phyloP scores from a whole-genome alignment of 805 yeast genomes.

The Nakazawaea populi region DNA sequence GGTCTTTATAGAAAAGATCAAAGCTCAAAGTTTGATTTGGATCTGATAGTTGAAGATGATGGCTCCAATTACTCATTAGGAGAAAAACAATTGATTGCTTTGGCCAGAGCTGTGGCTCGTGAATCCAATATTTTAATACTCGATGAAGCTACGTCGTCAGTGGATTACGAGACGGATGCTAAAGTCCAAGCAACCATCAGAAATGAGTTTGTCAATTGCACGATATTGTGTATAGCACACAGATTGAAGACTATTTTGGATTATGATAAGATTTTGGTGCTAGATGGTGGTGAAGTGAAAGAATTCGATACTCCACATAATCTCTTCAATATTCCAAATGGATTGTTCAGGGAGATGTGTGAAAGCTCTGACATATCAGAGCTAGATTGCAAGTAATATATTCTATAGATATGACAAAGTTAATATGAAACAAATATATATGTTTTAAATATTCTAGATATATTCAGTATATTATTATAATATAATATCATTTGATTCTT shows the following conservation, averaged over 20 bases:
- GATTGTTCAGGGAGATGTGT: conserved; percentile 49
- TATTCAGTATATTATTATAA: too few species aligned
- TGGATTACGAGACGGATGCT: conserved; percentile 67
- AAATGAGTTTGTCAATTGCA: conserved; percentile 52
- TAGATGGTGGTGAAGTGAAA: conserved; percentile 49
- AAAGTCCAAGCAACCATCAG: conserved; percentile 57
- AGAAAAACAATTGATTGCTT: conserved; percentile 62
- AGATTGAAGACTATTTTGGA: conserved; percentile 56
- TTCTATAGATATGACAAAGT: too few species aligned
- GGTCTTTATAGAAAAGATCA: conserved; percentile 39
- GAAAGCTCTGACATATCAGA: conserved; percentile 36
- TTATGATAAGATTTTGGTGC: conserved; percentile 54
- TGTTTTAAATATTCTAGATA: too few species aligned
- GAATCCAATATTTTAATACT: conserved; percentile 53
- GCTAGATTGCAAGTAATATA: conserved; percentile 27
- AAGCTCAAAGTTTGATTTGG: conserved; percentile 52
- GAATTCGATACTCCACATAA: conserved; percentile 51
- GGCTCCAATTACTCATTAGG: conserved; percentile 70
- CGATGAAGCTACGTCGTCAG: conserved; percentile 77
- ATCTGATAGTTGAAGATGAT: conserved; percentile 55
- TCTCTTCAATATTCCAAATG: conserved; percentile 33
- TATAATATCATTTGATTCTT: too few species aligned
- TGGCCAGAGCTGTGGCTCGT: conserved; percentile 68
- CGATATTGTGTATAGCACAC: conserved; percentile 70
- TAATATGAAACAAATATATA: too few species aligned